Evolutionary conservation across 31 red algal genomes (phyloP).

Genomic region (Bonnemaisonia californica): DNA sequence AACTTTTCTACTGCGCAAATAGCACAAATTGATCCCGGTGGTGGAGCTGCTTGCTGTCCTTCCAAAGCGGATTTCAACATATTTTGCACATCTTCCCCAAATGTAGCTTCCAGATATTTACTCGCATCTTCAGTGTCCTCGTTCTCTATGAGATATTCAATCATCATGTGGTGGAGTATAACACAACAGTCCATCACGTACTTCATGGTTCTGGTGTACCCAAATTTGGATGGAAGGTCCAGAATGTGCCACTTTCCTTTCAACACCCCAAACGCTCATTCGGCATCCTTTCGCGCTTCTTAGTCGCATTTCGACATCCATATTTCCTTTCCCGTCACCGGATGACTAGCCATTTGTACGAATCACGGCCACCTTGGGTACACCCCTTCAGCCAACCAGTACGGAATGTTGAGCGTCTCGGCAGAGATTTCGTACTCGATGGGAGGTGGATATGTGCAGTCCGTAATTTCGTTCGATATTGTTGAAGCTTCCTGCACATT

Average conservation of each 20-base stretch:
- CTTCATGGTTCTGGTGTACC: not conserved
- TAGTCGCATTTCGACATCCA: conserved; percentile 18
- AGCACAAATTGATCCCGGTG: too few relatives aligned
- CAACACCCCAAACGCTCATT: conserved; percentile 33
- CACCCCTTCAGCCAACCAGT: conserved; percentile 14
- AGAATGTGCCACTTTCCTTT: conserved; percentile 9
- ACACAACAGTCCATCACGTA: not conserved
- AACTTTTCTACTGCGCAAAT: too few relatives aligned
- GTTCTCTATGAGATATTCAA: too few relatives aligned
- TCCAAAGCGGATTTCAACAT: too few relatives aligned
- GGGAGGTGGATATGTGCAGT: conserved; percentile 5
- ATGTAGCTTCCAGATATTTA: too few relatives aligned
- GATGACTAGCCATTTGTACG: conserved; percentile 11
- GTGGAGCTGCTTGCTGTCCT: too few relatives aligned
- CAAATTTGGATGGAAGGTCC: not conserved
- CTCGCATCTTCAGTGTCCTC: too few relatives aligned
- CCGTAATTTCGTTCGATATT: conserved; percentile 26
- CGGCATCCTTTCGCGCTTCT: conserved; percentile 7
- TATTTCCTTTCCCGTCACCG: conserved; percentile 10
- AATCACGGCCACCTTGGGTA: conserved; percentile 45
- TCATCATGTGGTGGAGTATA: conserved; percentile 3
- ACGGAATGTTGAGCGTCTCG: conserved; percentile 5
- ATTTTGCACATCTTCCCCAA: too few relatives aligned
- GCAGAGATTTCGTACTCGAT: not conserved
- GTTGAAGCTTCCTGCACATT: conserved; percentile 21